Percentiles rank a stretch among this genome's conserved stretches.
phyloP scores from a whole-genome alignment of 176 grass and related monocot genomes.

The Eragrostis curvula region DNA sequence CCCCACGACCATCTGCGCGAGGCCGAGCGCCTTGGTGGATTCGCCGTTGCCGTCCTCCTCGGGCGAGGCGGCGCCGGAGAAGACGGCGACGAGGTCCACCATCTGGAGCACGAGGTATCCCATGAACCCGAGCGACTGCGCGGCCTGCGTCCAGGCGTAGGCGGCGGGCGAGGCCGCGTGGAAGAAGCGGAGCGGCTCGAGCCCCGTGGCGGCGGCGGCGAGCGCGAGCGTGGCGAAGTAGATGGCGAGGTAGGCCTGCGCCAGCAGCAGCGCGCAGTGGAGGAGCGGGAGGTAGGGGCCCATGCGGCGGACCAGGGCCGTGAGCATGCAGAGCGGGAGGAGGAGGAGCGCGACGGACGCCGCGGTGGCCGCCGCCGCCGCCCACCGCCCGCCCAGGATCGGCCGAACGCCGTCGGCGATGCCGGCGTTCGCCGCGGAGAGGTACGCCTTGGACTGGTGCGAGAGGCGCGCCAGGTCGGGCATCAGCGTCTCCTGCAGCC shows the following conservation, averaged over 20 bases:
- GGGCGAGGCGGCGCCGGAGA: conserved; percentile 56
- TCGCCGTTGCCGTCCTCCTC: conserved; percentile 43
- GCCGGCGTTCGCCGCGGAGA: conserved; percentile 77
- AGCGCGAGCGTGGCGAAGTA: conserved; percentile 92
- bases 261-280: conserved; percentile 70
- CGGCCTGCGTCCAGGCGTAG: conserved; percentile 96
- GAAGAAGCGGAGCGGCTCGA: conserved; percentile 94
- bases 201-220: conserved; percentile 72
- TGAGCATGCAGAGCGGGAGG: conserved; percentile 72
- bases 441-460: conserved; percentile 80
- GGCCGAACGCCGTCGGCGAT: conserved; percentile 76
- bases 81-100: conserved; percentile 77
- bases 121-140: conserved; percentile 83
- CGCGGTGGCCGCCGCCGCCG: conserved; percentile 53
- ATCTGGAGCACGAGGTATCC: conserved; percentile 88
- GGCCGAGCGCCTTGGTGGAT: conserved; percentile 61
- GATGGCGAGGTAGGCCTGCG: conserved; percentile 97
- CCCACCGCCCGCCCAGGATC: conserved; percentile 71
- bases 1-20: conserved; percentile 93
- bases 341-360: conserved; percentile 64
- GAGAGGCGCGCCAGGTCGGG: conserved; percentile 90
- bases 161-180: conserved; percentile 82
- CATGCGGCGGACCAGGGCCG: conserved; percentile 68
- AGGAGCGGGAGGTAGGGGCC: conserved; percentile 77
- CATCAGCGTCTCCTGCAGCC: conserved; percentile 71